A percentile compares a stretch with the other conserved stretches of the same genome.
These are phyloP conservation scores for Populus pruinosa DNA, from an alignment of 345 rosid species.

Conservation along the genomic window DNA sequence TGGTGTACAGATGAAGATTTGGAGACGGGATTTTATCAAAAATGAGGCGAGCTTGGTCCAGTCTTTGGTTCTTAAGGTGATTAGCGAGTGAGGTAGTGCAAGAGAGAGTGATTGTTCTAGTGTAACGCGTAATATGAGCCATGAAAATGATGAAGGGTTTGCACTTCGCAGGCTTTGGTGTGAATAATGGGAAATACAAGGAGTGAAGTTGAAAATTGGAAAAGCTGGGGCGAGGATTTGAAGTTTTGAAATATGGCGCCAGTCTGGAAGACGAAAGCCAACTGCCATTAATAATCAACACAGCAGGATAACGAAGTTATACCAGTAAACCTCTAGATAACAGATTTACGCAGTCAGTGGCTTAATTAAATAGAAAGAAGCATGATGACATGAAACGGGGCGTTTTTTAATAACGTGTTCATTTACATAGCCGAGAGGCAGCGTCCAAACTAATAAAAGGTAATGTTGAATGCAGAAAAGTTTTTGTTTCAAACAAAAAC, in stretches of 20 bases:
- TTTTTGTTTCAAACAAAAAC: too few relatives aligned
- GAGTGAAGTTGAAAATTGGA: constrained; percentile 11
- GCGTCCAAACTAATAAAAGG: too few relatives aligned
- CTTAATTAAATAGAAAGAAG: too few relatives aligned
- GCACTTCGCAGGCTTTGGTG: background rate
- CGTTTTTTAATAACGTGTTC: too few relatives aligned
- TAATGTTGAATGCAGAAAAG: too few relatives aligned
- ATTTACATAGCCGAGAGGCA: too few relatives aligned
- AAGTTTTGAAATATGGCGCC: constrained; percentile 25
- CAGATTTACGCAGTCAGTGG: too few relatives aligned
- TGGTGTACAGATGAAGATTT: constrained; percentile 45
- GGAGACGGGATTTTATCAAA: constrained; percentile 42
- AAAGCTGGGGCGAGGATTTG: constrained; percentile 4
- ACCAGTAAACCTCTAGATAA: too few relatives aligned
- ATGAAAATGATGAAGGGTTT: background rate
- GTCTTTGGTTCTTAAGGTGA: constrained; percentile 37
- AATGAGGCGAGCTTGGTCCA: constrained; percentile 41
- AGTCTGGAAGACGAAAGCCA: constrained; percentile 1
- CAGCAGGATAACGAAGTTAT: too few relatives aligned
- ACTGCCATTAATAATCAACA: too few relatives aligned
- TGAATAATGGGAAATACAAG: background rate
- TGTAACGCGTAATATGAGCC: constrained; percentile 12
- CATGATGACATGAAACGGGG: too few relatives aligned
- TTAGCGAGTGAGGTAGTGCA: constrained; percentile 33
- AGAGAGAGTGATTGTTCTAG: constrained; percentile 4